A percentile compares a stretch with the other conserved stretches of the same genome.
These are phyloP conservation scores for Phaffia australis DNA, from an alignment of 768 basidiomycete species.

Conservation along the genomic window DNA sequence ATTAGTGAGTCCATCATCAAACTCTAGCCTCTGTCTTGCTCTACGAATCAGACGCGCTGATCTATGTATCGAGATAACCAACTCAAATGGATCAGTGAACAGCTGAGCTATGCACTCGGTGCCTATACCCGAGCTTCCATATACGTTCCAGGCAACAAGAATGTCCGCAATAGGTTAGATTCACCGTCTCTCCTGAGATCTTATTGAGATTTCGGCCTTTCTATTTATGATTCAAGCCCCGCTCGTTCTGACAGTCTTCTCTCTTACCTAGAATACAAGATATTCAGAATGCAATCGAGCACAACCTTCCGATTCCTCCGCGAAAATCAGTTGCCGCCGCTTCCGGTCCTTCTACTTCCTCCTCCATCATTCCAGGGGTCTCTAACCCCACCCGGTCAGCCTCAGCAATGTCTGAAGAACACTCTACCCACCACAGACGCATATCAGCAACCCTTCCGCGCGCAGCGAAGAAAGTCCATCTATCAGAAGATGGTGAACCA, in stretches of 20 bases:
- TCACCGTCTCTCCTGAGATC: neutral
- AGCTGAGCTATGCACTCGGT: conserved; percentile 13
- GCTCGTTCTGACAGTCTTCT: neutral
- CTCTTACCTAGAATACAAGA: conserved; percentile 10
- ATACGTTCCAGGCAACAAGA: conserved; percentile 12
- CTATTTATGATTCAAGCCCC: neutral
- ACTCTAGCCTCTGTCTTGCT: no score
- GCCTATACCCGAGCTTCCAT: conserved; percentile 10
- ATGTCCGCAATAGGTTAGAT: conserved; percentile 9
- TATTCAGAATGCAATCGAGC: conserved; percentile 7
- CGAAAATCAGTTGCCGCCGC: conserved; percentile 5
- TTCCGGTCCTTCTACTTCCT: no score
- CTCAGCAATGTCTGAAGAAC: neutral
- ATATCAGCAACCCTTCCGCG: no score
- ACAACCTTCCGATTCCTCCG: conserved; percentile 19
- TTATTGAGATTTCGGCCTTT: neutral
- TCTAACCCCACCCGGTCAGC: neutral
- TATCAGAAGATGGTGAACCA: neutral
- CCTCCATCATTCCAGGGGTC: neutral
- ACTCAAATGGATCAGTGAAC: neutral
- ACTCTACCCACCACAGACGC: neutral
- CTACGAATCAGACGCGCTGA: neutral
- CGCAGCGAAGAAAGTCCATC: neutral
- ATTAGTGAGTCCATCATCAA: conserved; percentile 2
- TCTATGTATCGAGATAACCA: no score